Evolutionary conservation across 192 early-diverging fungal genomes (phyloP), one percentile per base, ranked within the genome.

Genomic region (Linderina pennispora): DNA sequence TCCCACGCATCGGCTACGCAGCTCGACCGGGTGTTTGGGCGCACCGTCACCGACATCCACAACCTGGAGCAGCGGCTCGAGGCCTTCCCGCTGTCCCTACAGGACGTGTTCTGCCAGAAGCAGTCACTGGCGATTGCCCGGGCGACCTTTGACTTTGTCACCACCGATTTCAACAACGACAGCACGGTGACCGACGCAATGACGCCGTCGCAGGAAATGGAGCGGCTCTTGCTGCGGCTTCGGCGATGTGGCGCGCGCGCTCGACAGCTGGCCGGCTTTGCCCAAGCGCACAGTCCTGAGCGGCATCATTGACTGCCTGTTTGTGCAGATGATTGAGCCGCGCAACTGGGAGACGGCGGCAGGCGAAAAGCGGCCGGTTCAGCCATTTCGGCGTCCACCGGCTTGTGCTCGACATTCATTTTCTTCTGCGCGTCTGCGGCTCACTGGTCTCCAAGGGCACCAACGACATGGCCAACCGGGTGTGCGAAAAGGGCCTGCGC

Each of bases 51-150:
- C 0, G 75, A 77, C 23, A 72, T 77, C 40, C 64, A 72, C 51
- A 77, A 68, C 48, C 48, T 77, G 32, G 59, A 68, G 53, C 58
- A 62, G 34, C 67, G 75, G 1, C 57, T 77, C 9, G 68, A 77
- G 25, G 63, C 64, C 7, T 77, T 77, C 31, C 75, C 75, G 0
- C 23, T 43, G 0, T 64, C 67, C 10, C 44, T 77, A 23, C 75
- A 77, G 46, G 75, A 77, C 15, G 68, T 77, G 13, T 77, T 68
- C 45, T 72, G 68, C 41, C 75, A 77, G 33, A 62, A 62, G 26
- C 63, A 72, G 19, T 51, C 68, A 2, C 55, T 57, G 22, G 23
- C 45, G 5, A 50, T 65, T n/a, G 46, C 56, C 25, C 46, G 56
- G 10, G 17, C 45, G 3, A 36, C 54, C 4, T 77, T 72, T 41